Conservation (phyloP, 176 grass and related monocot species). For the Saccharum officinarum region DNA sequence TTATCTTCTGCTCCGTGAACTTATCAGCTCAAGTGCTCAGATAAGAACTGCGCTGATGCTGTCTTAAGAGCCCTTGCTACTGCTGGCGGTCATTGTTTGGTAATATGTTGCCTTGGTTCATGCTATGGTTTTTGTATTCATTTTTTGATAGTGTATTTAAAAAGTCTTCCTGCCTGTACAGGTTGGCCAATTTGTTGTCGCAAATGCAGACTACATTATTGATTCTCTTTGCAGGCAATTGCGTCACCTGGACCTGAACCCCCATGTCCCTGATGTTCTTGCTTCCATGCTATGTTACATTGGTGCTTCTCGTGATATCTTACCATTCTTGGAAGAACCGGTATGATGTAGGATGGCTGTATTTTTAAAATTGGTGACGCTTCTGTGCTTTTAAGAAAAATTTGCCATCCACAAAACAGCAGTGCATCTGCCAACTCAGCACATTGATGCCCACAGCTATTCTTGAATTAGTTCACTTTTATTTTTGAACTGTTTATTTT, state of each 20-base stretch:
- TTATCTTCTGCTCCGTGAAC: conserved; percentile 76
- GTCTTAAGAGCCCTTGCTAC: conserved; percentile 73
- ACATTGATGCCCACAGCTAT: neutral
- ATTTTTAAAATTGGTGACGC: neutral
- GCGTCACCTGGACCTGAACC: conserved; percentile 80
- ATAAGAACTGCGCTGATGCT: conserved; percentile 85
- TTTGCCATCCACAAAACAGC: neutral
- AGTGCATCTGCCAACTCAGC: neutral
- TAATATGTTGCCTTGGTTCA: conserved; percentile 50
- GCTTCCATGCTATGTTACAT: conserved; percentile 89
- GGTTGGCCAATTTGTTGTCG: conserved; percentile 81
- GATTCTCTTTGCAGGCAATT: conserved; percentile 88
- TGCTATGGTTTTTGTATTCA: conserved; percentile 4
- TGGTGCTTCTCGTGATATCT: conserved; percentile 86
- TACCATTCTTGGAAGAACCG: conserved; percentile 94
- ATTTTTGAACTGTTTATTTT: conserved; percentile 12
- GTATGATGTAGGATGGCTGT: conserved; percentile 46
- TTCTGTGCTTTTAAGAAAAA: conserved; percentile 4
- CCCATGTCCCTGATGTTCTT: conserved; percentile 89
- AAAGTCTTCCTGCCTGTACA: conserved; percentile 46
- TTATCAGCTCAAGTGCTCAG: conserved; percentile 77
- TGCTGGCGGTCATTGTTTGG: conserved; percentile 60
- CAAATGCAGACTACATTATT: conserved; percentile 93
- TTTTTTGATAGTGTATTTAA: conserved; percentile 26
- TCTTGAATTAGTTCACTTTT: neutral